Evolutionary conservation across 176 grass and related monocot species (phyloP), one percentile per base, ranked within the genome.

Genomic region (Phragmites australis): DNA sequence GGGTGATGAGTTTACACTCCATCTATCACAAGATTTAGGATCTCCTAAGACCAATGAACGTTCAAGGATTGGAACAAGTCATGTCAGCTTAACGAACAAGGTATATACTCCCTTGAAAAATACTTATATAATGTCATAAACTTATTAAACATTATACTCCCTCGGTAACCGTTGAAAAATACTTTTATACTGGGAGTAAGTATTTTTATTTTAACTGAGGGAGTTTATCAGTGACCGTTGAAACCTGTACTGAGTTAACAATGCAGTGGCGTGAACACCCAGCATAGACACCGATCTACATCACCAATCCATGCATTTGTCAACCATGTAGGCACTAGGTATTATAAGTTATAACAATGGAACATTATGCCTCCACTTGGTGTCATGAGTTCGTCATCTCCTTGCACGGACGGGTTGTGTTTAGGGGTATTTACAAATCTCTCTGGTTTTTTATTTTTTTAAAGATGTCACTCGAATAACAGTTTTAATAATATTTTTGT

Each of bases 241-340:
- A n/a, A n/a, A n/a, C n/a, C n/a, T n/a, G n/a, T 37, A 37, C 34
- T 18, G 26, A 25, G 27, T 69, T 81, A 69, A 62, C 10, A 54
- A 65, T 3, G 15, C 23, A 6, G 59, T 64, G 30, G 31, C 58
- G 34, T 64, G 32, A 14, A 42, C 65, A 58, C n/a, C 3, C 9
- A 42, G 18, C 39, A 14, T 34, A 25, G 14, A 16, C 27, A 31
- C 14, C 30, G 32, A 37, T 50, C 59, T 17, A 50, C 58, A 32
- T 34, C 57, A 32, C 60, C 23, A 6, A 44, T 46, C 49, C 60
- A 68, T 46, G 39, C 60, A 68, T 68, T 75, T 83, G 72, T 83
- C 81, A 76, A 46, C 65, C 51, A 15, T 56, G 44, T 23, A 63
- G 55, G 42, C 42, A 78, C 37, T 9, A 2, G 52, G 12, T 30